Evolutionary conservation across 768 basidiomycete species (phyloP).

Genomic region (Termitomyces sp.): DNA sequence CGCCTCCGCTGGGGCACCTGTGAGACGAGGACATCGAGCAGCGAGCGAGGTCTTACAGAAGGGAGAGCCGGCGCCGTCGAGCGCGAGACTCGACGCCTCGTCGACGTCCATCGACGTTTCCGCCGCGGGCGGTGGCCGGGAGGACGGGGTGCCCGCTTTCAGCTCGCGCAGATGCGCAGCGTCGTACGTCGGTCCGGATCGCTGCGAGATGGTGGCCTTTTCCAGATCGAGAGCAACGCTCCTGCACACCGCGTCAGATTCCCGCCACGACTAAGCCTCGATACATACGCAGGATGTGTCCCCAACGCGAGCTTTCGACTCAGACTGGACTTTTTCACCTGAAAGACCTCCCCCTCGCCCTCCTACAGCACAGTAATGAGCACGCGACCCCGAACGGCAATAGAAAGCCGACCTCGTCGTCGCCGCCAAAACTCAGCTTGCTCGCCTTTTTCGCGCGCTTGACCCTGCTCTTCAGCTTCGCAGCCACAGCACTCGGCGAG

Average conservation of each 20-base stretch:
- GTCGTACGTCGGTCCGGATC: conserved; percentile 64
- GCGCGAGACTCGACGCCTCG: conserved; percentile 28
- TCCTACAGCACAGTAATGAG: conserved; percentile 37
- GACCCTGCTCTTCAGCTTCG: conserved; percentile 66
- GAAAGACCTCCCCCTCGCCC: conserved; percentile 58
- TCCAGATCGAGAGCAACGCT: conserved; percentile 45
- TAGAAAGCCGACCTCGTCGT: conserved; percentile 43
- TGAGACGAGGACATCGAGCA: not conserved
- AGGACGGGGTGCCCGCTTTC: conserved; percentile 67
- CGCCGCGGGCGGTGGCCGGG: conserved; percentile 37
- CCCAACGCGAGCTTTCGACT: conserved; percentile 61
- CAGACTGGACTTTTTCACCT: conserved; percentile 76
- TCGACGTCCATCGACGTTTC: conserved; percentile 47
- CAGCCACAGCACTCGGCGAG: conserved; percentile 55
- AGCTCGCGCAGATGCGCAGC: conserved; percentile 70
- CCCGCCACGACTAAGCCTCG: not conserved
- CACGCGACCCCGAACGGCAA: conserved; percentile 10
- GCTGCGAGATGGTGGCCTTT: conserved; percentile 49
- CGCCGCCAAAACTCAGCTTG: conserved; percentile 76
- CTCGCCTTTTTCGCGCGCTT: conserved; percentile 64
- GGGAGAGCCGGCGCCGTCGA: conserved; percentile 21
- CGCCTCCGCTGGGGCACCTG: conserved; percentile 25
- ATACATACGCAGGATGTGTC: conserved; percentile 45
- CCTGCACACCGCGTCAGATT: conserved; percentile 20
- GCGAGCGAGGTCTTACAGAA: conserved; percentile 21